Base-by-base conservation (phyloP, 179 eudicot species). In the Beta lomatogona region DNA sequence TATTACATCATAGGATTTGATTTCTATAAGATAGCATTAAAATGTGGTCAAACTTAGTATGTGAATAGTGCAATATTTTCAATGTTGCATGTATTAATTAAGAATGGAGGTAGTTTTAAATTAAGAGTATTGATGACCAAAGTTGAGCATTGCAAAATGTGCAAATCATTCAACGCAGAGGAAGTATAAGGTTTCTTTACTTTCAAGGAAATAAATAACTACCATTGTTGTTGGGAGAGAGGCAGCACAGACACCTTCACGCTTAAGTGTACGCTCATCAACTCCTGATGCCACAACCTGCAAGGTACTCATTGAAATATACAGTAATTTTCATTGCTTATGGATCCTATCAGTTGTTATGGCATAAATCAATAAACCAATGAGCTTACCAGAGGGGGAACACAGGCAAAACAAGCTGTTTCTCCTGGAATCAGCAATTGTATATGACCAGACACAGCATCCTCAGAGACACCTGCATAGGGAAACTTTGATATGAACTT, bases 161-260 rank as follows among this genome's bases (percentile, higher is more conserved):
- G 41, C 41, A 36, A 36, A 36, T 36, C 3, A 36, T 36, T 3
- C 2, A 36, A 36, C 0, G 41, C 41, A 45, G 11, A 31, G 9
- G 54, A 57, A 82, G 22, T 41, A 41, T 5, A 14, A 69, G 44
- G 31, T 55, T 45, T 31, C 4, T 60, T 45, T 55, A 77, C 21
- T 59, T 61, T 57, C 22, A 58, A 69, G 44, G 12, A 36, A 70
- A 67, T 31, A 60, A 80, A 76, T 74, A 52, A 60, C 73, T 88
- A 93, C 98, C 98, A 95, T 95, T 15, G 98, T 95, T 69, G 98
- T 95, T 57, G 98, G 98, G 82, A 95, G 91, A 80, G 98, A 95
- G 83, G 98, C 98, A 78, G 98, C 98, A 88, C 98, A 95, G 66
- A 95, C 98, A 66, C 98, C 98, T 86, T 95, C 98, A 78, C 98